Base-by-base conservation (phyloP, 2,329 filamentous ascomycete species). In the Ceratocystis huliohia region DNA sequence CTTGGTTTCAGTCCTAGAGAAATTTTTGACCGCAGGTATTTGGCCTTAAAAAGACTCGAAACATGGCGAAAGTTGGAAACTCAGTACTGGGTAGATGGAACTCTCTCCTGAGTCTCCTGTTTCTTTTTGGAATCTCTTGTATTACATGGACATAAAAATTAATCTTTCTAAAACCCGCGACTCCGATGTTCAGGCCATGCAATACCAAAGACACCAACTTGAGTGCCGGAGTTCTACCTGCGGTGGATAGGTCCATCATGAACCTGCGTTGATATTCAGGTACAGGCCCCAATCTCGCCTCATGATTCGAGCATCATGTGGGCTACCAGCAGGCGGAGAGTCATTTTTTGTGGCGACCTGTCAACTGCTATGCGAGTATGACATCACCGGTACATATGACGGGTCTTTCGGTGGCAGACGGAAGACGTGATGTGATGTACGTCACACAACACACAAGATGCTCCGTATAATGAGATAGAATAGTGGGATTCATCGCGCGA, bases 301-400 rank as follows among this genome's bases (percentile, higher is more conserved):
- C 28, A 33, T 33, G 15, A 13, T 7, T 17, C 53, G 53, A 33
- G 53, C 2, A 2, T 59, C 30, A 59, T 33, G 28, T n/a, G n/a
- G 15, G 22, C 13, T 37, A n/a, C 17, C 7, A 59, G 5, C 13
- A 37, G 7, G 3, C 15, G 15, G 28, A 22, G 28, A 17, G 17
- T 25, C 25, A 53, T 10, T n/a, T 30, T 33, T 7, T 30, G 13
- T 57, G 53, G 46, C 46, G 1, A 13, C 22, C 53, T 59, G 25
- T 59, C 25, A 59, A 59, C 33, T 33, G n/a, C 28, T 17, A 59
- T n/a, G 28, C 17, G n/a, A n/a, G 53, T 59, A 25, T 59, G 28
- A 59, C 53, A 59, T 59, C 53, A 59, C 53, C n/a, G 15, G 13
- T 25, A 59, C 53, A 59, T 33, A 59, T 59, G 53, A 37, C 17